Base-by-base conservation (phyloP, 2,329 filamentous ascomycete species). In the Microcyclospora tardicrescens region DNA sequence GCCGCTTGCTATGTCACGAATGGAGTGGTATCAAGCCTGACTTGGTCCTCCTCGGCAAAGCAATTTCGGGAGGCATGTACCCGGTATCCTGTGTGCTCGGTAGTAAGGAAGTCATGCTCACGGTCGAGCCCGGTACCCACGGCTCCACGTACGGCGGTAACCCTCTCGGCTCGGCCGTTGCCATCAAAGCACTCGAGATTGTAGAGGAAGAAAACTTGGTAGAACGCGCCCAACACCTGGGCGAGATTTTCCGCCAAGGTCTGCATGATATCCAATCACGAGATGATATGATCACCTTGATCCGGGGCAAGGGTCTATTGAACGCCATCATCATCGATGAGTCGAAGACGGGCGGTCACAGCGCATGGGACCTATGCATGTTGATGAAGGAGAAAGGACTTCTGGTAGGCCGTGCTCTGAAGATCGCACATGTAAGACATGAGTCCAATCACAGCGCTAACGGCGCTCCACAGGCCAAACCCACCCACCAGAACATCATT, bases 101-200 rank as follows among this genome's bases (percentile, higher is more conserved):
- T 45, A 79, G 79, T 54, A 86, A 81, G 65, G 87, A 95, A 41
- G 72, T 96, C 47, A 95, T 98, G 87, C 74, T 95, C 49, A 91
- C 89, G 9, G 72, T 98, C 47, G 91, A 98, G 70, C 84, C 91
- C 16, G 91, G 91, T 43, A 96, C 91, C 16, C 91, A 98, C 64
- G 91, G 91, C 35, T 94, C 85, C 32, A 98, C 91, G n/a, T 98
- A 96, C 57, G 91, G 91, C 44, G 91, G 91, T 36, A 98, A 98
- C 65, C 91, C 91, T 13, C 72, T 98, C 10, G 91, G 87, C 16
- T 96, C 86, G 52, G 91, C 91, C 30, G 84, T 98, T 24, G 93
- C 89, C 16, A 94, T 98, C 58, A 83, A 87, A 46, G 91, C 91
- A 14, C 72, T 98, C 33, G 87, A 98, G 69, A 75, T 98, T 39